These are phyloP conservation scores for Debaryomyces singareniensis DNA, from an alignment of 1,139 yeast genomes.

Conservation along the genomic window DNA sequence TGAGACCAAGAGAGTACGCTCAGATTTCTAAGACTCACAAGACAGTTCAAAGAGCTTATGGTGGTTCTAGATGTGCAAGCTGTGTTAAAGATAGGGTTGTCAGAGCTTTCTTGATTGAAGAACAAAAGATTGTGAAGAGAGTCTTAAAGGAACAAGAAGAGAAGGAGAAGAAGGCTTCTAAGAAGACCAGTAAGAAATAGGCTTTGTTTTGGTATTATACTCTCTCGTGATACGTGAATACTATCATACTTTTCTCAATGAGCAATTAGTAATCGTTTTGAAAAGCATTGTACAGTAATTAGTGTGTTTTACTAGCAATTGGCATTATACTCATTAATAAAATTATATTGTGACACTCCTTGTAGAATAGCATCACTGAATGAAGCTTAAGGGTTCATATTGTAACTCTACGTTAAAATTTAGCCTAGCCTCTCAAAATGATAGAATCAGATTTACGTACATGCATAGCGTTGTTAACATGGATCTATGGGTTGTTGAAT, in stretches of 20 bases:
- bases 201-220: neutral
- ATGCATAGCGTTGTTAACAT: too few species aligned
- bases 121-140: slow-evolving; percentile 99
- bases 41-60: slow-evolving; percentile 99
- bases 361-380: too few species aligned
- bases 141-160: slow-evolving; percentile 93
- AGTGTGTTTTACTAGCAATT: neutral
- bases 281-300: too few species aligned
- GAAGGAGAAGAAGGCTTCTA: slow-evolving; percentile 59
- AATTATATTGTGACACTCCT: neutral
- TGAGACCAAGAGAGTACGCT: slow-evolving; percentile 98
- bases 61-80: slow-evolving; percentile 98
- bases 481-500: too few species aligned
- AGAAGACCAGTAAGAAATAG: slow-evolving; percentile 34
- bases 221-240: too few species aligned
- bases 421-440: too few species aligned
- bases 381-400: too few species aligned
- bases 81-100: slow-evolving; percentile 98
- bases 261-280: too few species aligned
- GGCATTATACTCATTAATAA: neutral
- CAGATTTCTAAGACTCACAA: slow-evolving; percentile 91
- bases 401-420: too few species aligned
- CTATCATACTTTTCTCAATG: too few species aligned
- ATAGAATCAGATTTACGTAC: too few species aligned
- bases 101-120: slow-evolving; percentile 99